A percentile compares a stretch with the other conserved stretches of the same genome.
phyloP scores from a whole-genome alignment of 192 early-diverging fungal genomes.

The Backusella morwellensis region DNA sequence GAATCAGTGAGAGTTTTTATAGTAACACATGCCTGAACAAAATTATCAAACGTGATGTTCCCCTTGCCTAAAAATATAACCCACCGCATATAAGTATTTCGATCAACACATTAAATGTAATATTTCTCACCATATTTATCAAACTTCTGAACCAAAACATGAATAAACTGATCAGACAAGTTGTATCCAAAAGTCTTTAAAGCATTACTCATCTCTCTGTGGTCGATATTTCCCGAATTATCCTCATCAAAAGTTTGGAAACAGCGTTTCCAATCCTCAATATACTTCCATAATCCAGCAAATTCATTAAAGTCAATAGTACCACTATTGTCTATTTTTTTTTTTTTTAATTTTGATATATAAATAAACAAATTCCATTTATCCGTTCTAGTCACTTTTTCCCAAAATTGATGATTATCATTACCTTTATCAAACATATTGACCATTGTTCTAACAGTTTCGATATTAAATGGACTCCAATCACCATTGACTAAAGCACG shows the following conservation, averaged over 20 bases:
- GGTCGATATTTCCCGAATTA: slow-evolving; percentile 73
- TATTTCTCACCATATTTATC: slow-evolving; percentile 68
- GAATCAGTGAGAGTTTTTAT: slow-evolving; percentile 75
- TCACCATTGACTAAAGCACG: slow-evolving; percentile 74
- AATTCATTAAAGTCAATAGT: slow-evolving; percentile 80
- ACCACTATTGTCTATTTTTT: slow-evolving; percentile 62
- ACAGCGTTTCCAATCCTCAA: slow-evolving; percentile 82
- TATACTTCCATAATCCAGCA: slow-evolving; percentile 75
- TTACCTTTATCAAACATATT: slow-evolving; percentile 73
- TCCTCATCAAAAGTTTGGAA: slow-evolving; percentile 78
- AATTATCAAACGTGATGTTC: slow-evolving; percentile 82
- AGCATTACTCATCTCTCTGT: slow-evolving; percentile 66
- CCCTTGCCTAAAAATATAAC: slow-evolving; percentile 50
- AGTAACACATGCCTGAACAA: slow-evolving; percentile 78
- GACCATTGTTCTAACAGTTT: slow-evolving; percentile 81
- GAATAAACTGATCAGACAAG: slow-evolving; percentile 66
- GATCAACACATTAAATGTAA: not conserved
- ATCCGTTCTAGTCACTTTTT: not conserved
- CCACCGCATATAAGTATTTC: not conserved
- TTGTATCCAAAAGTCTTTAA: slow-evolving; percentile 78
- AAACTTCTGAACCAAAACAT: slow-evolving; percentile 70
- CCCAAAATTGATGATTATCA: not conserved
- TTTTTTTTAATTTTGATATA: not conserved
- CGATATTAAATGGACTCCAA: slow-evolving; percentile 80
- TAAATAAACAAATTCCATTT: not conserved